A percentile compares a stretch with the other conserved stretches of the same genome.
These are phyloP conservation scores for Halenospora varia DNA, from an alignment of 495 filamentous ascomycete genomes.

Conservation along the genomic window DNA sequence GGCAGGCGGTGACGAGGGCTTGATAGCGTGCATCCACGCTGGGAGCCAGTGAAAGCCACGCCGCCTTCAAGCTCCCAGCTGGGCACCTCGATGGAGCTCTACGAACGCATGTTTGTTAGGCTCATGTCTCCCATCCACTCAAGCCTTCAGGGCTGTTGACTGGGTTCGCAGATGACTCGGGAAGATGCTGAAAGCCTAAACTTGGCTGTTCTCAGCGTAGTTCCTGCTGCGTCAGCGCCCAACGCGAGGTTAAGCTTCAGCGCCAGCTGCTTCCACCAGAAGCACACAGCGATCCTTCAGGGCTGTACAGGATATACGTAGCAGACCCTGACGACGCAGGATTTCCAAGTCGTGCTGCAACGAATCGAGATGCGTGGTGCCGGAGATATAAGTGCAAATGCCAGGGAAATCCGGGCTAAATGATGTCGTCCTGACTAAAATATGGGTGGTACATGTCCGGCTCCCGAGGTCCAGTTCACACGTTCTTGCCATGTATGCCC, in stretches of 20 bases:
- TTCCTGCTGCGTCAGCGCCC: background rate
- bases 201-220: background rate
- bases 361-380: background rate
- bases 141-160: background rate
- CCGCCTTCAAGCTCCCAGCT: too few species aligned
- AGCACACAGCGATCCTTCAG: background rate
- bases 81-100: too few species aligned
- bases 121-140: background rate
- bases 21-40: background rate
- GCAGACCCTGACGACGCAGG: background rate
- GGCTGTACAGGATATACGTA: background rate
- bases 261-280: background rate
- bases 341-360: too few species aligned
- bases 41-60: too few species aligned
- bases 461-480: background rate
- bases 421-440: background rate
- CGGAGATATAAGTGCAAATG: background rate
- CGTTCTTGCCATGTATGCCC: conserved; percentile 4
- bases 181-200: background rate
- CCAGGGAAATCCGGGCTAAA: background rate
- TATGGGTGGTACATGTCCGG: background rate
- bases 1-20: background rate
- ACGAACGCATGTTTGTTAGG: background rate
- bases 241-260: background rate
- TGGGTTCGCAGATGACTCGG: background rate